Evolutionary conservation across 371 early-diverging fungal genomes (phyloP).

Genomic region (Actinomortierella ambigua): DNA sequence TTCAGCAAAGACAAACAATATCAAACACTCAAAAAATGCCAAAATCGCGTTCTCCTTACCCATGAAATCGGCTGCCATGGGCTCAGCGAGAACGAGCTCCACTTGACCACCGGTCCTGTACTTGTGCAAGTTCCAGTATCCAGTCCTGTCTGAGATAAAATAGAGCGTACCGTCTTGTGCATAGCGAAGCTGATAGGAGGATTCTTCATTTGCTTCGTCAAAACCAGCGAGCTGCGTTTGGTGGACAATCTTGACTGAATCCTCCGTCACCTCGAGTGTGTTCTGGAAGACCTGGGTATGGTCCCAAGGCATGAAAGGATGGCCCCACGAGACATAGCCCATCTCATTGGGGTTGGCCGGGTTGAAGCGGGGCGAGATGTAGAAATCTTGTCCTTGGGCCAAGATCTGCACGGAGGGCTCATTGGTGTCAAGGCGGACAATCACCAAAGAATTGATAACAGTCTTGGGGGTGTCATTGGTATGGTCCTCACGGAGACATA

Average conservation of each 20-base stretch:
- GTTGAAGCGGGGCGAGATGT: slow-evolving; percentile 61
- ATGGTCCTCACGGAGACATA: slow-evolving; percentile 73
- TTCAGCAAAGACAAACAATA: too few species aligned
- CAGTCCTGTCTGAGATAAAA: slow-evolving; percentile 70
- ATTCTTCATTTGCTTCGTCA: slow-evolving; percentile 50
- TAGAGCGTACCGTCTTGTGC: slow-evolving; percentile 61
- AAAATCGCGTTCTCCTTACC: slow-evolving; percentile 15
- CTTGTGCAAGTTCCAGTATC: slow-evolving; percentile 75
- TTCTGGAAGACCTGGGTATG: slow-evolving; percentile 63
- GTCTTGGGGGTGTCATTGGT: slow-evolving; percentile 62
- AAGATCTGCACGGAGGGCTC: slow-evolving; percentile 53
- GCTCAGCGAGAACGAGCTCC: slow-evolving; percentile 50
- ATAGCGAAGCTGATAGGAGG: slow-evolving; percentile 55
- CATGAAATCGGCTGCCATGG: slow-evolving; percentile 64
- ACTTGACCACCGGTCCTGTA: slow-evolving; percentile 42
- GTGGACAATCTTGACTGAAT: slow-evolving; percentile 23
- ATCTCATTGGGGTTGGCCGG: slow-evolving; percentile 46
- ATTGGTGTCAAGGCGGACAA: slow-evolving; percentile 50
- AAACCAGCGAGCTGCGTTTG: slow-evolving; percentile 51
- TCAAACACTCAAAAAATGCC: neutral
- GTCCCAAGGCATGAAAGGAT: slow-evolving; percentile 85
- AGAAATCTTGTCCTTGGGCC: slow-evolving; percentile 69
- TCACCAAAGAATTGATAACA: slow-evolving; percentile 65
- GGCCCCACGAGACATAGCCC: slow-evolving; percentile 71
- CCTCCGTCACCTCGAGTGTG: slow-evolving; percentile 24